A percentile compares a stretch with the other conserved stretches of the same genome.
Evolutionary conservation across 179 eudicot genomes (phyloP).

Genomic region (Sideroxylon spinosum): DNA sequence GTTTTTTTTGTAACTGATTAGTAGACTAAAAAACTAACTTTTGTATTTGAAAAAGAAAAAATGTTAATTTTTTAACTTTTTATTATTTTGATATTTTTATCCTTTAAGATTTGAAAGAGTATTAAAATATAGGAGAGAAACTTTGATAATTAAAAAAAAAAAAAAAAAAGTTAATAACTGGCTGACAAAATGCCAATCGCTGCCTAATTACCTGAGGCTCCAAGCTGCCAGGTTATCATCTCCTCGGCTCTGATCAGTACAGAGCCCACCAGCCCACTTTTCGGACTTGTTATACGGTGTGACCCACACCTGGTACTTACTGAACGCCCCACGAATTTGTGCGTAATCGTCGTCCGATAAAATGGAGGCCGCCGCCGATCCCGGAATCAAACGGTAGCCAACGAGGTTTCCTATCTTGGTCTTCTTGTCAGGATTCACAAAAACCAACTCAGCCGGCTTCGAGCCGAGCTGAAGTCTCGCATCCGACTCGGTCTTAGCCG

Average conservation of each 20-base stretch:
- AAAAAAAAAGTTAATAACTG: too few relatives aligned
- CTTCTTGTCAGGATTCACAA: slow-evolving; percentile 35
- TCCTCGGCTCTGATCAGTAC: slow-evolving; percentile 33
- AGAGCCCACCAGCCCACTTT: slow-evolving; percentile 39
- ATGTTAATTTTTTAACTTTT: too few relatives aligned
- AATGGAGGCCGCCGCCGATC: slow-evolving; percentile 10
- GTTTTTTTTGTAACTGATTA: too few relatives aligned
- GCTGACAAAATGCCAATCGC: too few relatives aligned
- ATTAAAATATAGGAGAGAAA: too few relatives aligned
- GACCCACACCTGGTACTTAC: slow-evolving; percentile 30
- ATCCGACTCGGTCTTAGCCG: slow-evolving; percentile 31
- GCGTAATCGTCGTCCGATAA: slow-evolving; percentile 31
- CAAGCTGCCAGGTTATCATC: slow-evolving; percentile 34
- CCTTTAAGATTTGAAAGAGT: too few relatives aligned
- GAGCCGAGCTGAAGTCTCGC: slow-evolving; percentile 24
- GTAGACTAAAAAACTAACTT: too few relatives aligned
- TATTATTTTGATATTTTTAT: too few relatives aligned
- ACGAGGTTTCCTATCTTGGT: slow-evolving; percentile 32
- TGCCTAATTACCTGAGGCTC: slow-evolving; percentile 12
- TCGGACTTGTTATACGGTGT: slow-evolving; percentile 39
- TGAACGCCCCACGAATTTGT: slow-evolving; percentile 31
- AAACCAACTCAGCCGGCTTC: slow-evolving; percentile 15
- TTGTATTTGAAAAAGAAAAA: too few relatives aligned
- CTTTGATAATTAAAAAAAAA: too few relatives aligned
- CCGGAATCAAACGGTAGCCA: slow-evolving; percentile 34